A percentile compares a stretch with the other conserved stretches of the same genome.
Conservation (phyloP, 208 protist species). For the Zelonia costaricensis region DNA sequence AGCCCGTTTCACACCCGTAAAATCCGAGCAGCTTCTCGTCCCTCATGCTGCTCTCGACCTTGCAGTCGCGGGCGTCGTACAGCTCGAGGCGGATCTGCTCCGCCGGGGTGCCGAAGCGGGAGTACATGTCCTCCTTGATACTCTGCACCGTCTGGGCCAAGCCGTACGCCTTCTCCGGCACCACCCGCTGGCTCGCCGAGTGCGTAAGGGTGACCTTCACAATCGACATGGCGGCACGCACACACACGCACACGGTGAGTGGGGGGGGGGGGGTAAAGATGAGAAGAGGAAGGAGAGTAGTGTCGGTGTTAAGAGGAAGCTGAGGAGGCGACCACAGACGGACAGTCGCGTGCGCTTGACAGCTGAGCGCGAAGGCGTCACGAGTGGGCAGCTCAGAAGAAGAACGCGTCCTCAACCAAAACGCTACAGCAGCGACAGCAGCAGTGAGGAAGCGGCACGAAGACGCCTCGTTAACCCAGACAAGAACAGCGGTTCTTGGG, state of each 20-base stretch:
- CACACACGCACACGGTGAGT: not conserved
- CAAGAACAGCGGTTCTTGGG: too few relatives aligned
- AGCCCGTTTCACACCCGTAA: constrained; percentile 83
- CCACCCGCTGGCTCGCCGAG: constrained; percentile 64
- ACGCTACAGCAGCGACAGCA: too few relatives aligned
- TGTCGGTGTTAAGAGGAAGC: too few relatives aligned
- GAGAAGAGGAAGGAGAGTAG: constrained; percentile 23
- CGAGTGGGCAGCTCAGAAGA: too few relatives aligned
- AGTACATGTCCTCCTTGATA: constrained; percentile 81
- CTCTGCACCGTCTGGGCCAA: constrained; percentile 73
- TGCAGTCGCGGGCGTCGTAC: constrained; percentile 68
- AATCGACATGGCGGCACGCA: constrained; percentile 74
- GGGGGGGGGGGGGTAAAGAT: not conserved
- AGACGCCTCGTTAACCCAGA: too few relatives aligned
- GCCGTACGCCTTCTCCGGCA: constrained; percentile 90
- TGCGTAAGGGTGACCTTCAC: constrained; percentile 85
- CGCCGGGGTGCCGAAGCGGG: constrained; percentile 77
- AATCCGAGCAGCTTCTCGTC: constrained; percentile 82
- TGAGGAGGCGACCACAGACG: too few relatives aligned
- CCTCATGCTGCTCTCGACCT: constrained; percentile 58
- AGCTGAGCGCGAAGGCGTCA: too few relatives aligned
- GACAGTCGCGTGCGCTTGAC: too few relatives aligned
- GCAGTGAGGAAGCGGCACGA: too few relatives aligned
- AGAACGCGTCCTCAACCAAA: too few relatives aligned
- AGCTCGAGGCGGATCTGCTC: constrained; percentile 80